Conservation (phyloP, 2,329 filamentous ascomycete genomes). For the Aspergillus intermedius region DNA sequence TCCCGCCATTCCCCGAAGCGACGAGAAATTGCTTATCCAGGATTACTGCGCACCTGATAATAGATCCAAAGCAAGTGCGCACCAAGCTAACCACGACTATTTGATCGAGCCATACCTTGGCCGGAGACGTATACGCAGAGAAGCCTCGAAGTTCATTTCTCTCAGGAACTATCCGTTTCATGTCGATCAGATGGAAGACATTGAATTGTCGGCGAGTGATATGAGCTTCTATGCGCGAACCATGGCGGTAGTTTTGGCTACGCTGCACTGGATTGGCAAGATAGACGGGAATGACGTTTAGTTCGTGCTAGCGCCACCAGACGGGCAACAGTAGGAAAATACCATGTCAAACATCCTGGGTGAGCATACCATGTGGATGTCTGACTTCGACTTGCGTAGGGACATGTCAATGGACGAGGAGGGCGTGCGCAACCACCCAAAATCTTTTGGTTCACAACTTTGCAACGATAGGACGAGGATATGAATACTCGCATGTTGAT, state of each 20-base stretch:
- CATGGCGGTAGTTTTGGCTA: conserved; percentile 48
- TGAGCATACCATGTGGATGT: conserved; percentile 37
- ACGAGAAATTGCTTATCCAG: conserved; percentile 25
- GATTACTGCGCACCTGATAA: conserved; percentile 24
- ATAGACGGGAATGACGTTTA: conserved; percentile 52
- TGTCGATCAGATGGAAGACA: conserved; percentile 43
- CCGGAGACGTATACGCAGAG: not conserved
- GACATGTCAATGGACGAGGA: conserved; percentile 32
- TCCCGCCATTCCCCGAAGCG: conserved; percentile 21
- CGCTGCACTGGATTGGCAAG: conserved; percentile 44
- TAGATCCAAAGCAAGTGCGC: conserved; percentile 1
- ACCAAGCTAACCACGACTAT: conserved; percentile 39
- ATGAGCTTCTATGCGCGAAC: conserved; percentile 31
- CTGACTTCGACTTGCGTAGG: conserved; percentile 45
- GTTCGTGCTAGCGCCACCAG: conserved; percentile 43
- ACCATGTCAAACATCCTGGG: conserved; percentile 20
- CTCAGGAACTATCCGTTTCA: conserved; percentile 48
- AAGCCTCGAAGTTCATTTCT: conserved; percentile 22
- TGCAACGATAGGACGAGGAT: too few species aligned
- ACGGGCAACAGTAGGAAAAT: not conserved
- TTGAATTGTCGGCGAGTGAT: conserved; percentile 18
- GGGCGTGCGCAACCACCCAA: too few species aligned
- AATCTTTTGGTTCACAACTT: too few species aligned
- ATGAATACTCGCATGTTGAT: too few species aligned
- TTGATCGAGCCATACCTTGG: conserved; percentile 48